Conservation (phyloP, 1,284 basidiomycete genomes). For the Hypsizygus ulmarius region DNA sequence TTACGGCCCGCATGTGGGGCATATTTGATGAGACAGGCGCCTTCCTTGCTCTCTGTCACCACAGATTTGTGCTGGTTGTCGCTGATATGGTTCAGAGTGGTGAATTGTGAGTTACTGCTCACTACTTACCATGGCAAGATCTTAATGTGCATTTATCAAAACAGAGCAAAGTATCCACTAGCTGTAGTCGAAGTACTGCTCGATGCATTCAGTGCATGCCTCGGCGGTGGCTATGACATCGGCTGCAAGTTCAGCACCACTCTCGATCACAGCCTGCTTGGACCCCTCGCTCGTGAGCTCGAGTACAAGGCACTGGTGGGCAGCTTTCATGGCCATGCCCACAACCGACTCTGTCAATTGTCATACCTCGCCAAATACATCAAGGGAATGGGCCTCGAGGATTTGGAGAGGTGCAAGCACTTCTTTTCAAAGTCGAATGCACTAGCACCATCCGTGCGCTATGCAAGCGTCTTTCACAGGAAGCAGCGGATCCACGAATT, state of each 20-base stretch:
- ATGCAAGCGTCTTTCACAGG: constrained; percentile 26
- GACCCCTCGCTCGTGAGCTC: constrained; percentile 10
- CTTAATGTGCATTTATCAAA: background rate
- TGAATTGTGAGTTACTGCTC: constrained; percentile 24
- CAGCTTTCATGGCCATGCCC: constrained; percentile 31
- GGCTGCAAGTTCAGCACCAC: constrained; percentile 23
- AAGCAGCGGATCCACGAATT: constrained; percentile 23
- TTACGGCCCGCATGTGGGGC: constrained; percentile 25
- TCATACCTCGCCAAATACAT: constrained; percentile 24
- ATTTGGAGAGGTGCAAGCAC: constrained; percentile 30
- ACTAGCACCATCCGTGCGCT: constrained; percentile 19
- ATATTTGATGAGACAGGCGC: constrained; percentile 32
- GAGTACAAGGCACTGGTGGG: constrained; percentile 22
- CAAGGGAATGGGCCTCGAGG: constrained; percentile 28
- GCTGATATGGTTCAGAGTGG: constrained; percentile 30
- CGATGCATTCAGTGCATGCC: constrained; percentile 20
- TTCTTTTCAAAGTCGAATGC: constrained; percentile 32
- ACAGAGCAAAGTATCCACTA: constrained; percentile 34
- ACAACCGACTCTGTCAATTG: constrained; percentile 30
- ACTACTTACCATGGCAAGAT: background rate
- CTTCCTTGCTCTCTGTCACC: constrained; percentile 27
- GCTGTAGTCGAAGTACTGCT: constrained; percentile 26
- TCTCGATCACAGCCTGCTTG: constrained; percentile 20
- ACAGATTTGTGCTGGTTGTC: constrained; percentile 23
- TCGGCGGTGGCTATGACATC: constrained; percentile 28